Evolutionary conservation across 164 flowering plant species (phyloP), one percentile per base, ranked within the genome.

Genomic region (Warburgia ugandensis): DNA sequence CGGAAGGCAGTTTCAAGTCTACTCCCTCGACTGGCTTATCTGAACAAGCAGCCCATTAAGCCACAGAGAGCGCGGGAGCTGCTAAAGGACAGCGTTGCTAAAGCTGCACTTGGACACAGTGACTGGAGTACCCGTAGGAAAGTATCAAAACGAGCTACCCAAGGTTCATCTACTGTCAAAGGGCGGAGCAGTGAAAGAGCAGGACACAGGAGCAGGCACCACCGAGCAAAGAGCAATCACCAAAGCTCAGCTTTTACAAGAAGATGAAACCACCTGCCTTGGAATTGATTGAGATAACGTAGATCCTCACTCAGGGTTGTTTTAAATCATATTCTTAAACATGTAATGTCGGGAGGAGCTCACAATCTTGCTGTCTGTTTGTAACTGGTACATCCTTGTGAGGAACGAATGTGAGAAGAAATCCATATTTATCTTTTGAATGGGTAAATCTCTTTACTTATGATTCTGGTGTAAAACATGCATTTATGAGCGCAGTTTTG

Each of bases 21-120:
- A 41, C 81, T 91, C 14, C 88, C 96, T n/a, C 79, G 81, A 57
- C 73, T 87, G 28, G 73, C 77, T 33, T 85, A 74, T 64, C 72
- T 87, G 52, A 92, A 85, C 79, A 92, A 82, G 75, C 98, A 83
- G 58, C 73, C 86, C 19, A 66, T 85, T 44, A 85, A 83, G 62
- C 83, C 78, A 10, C 89, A 77, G 26, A 74, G 84, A 50, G 83
- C 83, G 28, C 58, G 92, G 48, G 96, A 91, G 46, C 73, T 68
- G 10, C 62, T 71, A n/a, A 62, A 38, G 5, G 81, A 81, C 29
- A 75, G 70, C 52, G 73, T 86, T 23, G 79, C 89, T 17, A 86
- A 72, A 75, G 90, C 94, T 20, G 94, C 91, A 16, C 75, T 81
- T 13, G 87, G 94, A 33, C 72, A 50, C 51, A 55, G 64, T 17